phyloP scores from a whole-genome alignment of 164 flowering plant genomes.

The Pachysandra terminalis region DNA sequence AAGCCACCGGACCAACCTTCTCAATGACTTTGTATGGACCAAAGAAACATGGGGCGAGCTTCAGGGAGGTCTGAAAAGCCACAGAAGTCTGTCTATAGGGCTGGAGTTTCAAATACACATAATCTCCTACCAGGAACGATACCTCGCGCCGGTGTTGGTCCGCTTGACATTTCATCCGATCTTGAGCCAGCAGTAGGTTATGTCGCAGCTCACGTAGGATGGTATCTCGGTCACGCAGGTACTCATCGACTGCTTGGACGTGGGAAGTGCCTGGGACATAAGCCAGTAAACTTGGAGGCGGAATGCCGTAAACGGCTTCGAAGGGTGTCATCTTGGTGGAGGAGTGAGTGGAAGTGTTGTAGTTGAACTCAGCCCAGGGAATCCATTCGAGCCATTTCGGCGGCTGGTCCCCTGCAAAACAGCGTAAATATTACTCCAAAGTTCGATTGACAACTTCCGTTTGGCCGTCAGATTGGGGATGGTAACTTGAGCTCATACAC shows the following conservation, averaged over 20 bases:
- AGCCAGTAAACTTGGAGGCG: neutral
- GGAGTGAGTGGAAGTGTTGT: neutral
- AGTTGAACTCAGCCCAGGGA: too few species aligned
- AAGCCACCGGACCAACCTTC: too few species aligned
- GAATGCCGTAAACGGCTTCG: slow-evolving; percentile 3
- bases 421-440: slow-evolving; percentile 1
- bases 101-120: neutral
- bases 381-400: neutral
- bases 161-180: too few species aligned
- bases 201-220: neutral
- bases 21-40: too few species aligned
- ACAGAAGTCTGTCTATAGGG: slow-evolving; percentile 11
- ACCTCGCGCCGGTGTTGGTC: too few species aligned
- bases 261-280: slow-evolving; percentile 4
- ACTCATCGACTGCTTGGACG: slow-evolving; percentile 13
- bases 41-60: too few species aligned
- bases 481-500: slow-evolving; percentile 6
- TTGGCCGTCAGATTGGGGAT: slow-evolving; percentile 7
- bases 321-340: slow-evolving; percentile 8
- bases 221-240: slow-evolving; percentile 2
- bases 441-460: slow-evolving; percentile 6
- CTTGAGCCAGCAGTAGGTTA: too few species aligned
- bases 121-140: too few species aligned
- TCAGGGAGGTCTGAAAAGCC: too few species aligned
- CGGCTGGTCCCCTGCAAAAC: slow-evolving; percentile 8